Base-by-base conservation (phyloP, 2,329 filamentous ascomycete genomes). In the Endocalyx cinctus region DNA sequence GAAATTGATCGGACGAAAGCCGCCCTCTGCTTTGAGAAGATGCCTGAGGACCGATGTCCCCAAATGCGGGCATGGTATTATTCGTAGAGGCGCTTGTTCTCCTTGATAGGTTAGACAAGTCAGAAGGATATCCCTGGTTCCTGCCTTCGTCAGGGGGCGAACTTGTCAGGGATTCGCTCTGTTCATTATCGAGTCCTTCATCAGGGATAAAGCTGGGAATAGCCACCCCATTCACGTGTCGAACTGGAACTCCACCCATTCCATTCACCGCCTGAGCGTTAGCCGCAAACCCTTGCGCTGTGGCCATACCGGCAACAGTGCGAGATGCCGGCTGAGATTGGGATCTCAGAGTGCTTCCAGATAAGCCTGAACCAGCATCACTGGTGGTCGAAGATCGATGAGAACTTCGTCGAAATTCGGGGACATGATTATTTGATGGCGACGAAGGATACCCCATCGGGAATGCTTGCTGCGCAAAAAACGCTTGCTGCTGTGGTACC, bases 301-400 rank as follows among this genome's bases (percentile, higher is more conserved):
- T 50, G 38, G 47, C 63, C 19, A 46, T 57, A 41, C 29, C 57
- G 47, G 43, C 39, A 45, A 62, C 54, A 3, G 62, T 50, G 19
- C 74, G 64, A 20, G 74, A 70, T 3, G 77, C 77, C 16, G 78
- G 78, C 51, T 82, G 78, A n/a, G 78, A 82, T 51, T 82, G 78
- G 17, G 78, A 82, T 42, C 78, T 69, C 40, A 79, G 54, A n/a
- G 74, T 64, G 45, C 76, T 74, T 35, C 64, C 72, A 17, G 74
- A 65, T 32, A 67, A 58, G 23, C 64, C 57, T 13, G 60, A 50
- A 8, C 65, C 66, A 11, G 66, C 54, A 22, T 79, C 75, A 16
- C 66, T 70, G 12, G 67, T 60, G 16, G 64, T 58, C 8, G 64
- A 61, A 2, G 74, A 71, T 47, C 77, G 64, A 43, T 81, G 75